Base-by-base conservation (phyloP, 2,329 filamentous ascomycete species). In the Verticillium zaregamsianum region DNA sequence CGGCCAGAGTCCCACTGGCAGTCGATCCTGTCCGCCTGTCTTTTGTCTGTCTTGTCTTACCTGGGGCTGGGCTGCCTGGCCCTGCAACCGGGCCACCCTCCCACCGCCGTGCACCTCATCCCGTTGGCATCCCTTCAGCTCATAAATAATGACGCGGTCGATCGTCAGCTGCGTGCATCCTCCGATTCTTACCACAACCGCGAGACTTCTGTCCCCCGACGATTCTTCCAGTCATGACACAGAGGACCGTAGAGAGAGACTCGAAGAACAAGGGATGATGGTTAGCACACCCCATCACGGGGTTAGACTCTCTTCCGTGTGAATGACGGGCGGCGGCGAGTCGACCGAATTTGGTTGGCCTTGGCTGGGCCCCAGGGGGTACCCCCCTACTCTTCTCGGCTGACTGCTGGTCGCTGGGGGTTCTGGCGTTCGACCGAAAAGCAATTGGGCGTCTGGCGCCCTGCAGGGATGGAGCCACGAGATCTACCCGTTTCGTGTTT, bases 401-500 rank as follows among this genome's bases (percentile, higher is more conserved):
- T 49, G 11, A n/a, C n/a, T 49, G 45, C 45, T 49, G 20, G 37
- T n/a, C 17, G 37, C 37, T 40, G 45, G 45, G 45, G n/a, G 52
- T 28, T 39, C 33, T 66, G 60, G 65, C 60, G 62, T 65, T 62
- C 57, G 61, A 59, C 62, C 65, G 63, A 62, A 65, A 59, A 60
- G 54, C 54, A 55, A 17, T 59, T 40, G 39, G 60, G 64, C 60
- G 39, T 39, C 63, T 61, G 58, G 55, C 58, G 64, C 61, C 63
- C 64, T 66, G 62, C 65, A 66, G 62, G 64, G 64, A 66, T 64
- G 49, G 62, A 63, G 61, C 65, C 64, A 62, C 62, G 61, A 66
- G 65, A 66, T 66, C 65, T 65, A 61, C 62, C 65, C 65, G 65
- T 66, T 66, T 66, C 65, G 61, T 64, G 58, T 52, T 59, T 58